Percentiles rank a stretch among this genome's conserved stretches.
Evolutionary conservation across 1,284 basidiomycete genomes (phyloP).

Genomic region (Microbotryum violaceum): DNA sequence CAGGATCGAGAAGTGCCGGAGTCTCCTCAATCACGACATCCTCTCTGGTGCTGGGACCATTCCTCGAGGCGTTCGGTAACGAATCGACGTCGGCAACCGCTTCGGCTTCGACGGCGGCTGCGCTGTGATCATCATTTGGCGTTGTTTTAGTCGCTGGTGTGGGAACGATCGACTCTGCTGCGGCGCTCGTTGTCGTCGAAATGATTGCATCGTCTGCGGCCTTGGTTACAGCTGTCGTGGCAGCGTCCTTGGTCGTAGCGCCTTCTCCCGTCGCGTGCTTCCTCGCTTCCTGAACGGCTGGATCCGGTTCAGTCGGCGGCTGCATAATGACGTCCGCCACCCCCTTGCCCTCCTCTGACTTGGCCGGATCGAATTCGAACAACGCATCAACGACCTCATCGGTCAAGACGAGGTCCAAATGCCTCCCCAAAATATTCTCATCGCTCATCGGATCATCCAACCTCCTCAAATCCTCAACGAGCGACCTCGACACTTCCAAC

Average conservation of each 20-base stretch:
- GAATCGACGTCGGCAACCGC: too few relatives aligned
- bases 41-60: not conserved
- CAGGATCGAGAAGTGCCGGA: not conserved
- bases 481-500: slow-evolving; percentile 34
- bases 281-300: slow-evolving; percentile 35
- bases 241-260: not conserved
- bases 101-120: not conserved
- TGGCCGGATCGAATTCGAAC: slow-evolving; percentile 9
- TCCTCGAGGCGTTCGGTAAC: not conserved
- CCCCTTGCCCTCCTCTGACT: slow-evolving; percentile 14
- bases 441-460: slow-evolving; percentile 8
- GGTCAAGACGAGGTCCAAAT: slow-evolving; percentile 4
- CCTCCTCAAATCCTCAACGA: slow-evolving; percentile 52
- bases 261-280: slow-evolving; percentile 39
- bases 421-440: not conserved
- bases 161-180: not conserved
- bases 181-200: not conserved
- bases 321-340: slow-evolving; percentile 5
- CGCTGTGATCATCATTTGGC: not conserved
- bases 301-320: slow-evolving; percentile 23
- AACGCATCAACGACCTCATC: slow-evolving; percentile 18
- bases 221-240: too few relatives aligned
- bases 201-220: not conserved
- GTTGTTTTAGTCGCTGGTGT: not conserved
- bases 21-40: not conserved